Percentiles rank a stretch among this genome's conserved stretches.
These are phyloP conservation scores for Pseudogymnoascus sp. DNA, from an alignment of 2,329 filamentous ascomycete genomes.

Conservation along the genomic window DNA sequence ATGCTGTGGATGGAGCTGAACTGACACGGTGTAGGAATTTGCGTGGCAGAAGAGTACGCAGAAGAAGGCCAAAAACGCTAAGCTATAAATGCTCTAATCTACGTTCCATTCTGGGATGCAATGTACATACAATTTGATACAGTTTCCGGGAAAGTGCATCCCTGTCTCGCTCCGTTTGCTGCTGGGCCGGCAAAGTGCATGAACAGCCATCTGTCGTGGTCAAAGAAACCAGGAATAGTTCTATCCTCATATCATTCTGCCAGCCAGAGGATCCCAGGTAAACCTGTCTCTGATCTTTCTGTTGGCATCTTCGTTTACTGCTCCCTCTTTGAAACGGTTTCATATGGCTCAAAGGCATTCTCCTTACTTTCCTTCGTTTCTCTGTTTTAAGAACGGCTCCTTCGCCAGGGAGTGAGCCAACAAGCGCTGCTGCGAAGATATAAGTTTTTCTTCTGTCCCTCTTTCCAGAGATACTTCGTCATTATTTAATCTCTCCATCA, in stretches of 20 bases:
- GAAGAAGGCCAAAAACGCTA: constrained; percentile 17
- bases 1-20: neutral
- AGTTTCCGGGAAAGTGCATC: neutral
- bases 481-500: neutral
- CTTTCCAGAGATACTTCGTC: neutral
- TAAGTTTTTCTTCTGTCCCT: neutral
- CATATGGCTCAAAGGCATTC: constrained; percentile 1
- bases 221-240: neutral
- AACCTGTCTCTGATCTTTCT: neutral
- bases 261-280: neutral
- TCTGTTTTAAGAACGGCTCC: neutral
- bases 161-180: constrained; percentile 1
- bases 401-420: neutral
- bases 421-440: neutral
- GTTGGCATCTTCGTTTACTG: neutral
- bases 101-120: neutral
- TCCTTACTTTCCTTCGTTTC: neutral
- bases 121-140: constrained; percentile 5
- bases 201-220: neutral
- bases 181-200: neutral
- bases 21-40: constrained; percentile 21
- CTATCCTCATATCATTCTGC: neutral
- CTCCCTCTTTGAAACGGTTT: neutral
- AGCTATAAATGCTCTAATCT: constrained; percentile 10
- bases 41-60: constrained; percentile 28